A percentile compares a stretch with the other conserved stretches of the same genome.
These are phyloP conservation scores for Teratosphaeriaceae sp. DNA, from an alignment of 2,329 filamentous ascomycete species.

Conservation along the genomic window DNA sequence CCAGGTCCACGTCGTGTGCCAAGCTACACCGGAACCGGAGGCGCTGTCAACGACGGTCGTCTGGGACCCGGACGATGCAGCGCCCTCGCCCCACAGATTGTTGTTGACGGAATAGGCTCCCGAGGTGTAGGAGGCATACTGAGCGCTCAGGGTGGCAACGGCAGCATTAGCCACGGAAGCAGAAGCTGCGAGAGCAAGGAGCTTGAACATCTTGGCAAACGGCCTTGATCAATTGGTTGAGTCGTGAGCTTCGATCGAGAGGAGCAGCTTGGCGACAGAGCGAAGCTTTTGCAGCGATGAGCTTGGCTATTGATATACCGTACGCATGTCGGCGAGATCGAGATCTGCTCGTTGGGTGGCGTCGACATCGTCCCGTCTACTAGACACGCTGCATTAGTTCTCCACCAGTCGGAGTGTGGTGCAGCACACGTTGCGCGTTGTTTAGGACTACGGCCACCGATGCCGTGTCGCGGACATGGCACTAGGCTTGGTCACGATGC, in stretches of 20 bases:
- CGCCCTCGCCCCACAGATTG: slow-evolving; percentile 11
- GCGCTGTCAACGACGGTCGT: slow-evolving; percentile 6
- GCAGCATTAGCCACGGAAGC: slow-evolving; percentile 4
- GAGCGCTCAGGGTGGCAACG: not conserved
- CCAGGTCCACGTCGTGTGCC: slow-evolving; percentile 16
- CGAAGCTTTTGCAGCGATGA: not conserved
- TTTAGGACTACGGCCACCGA: too few species aligned
- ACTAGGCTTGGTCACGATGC: too few species aligned
- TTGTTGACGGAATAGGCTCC: slow-evolving; percentile 10
- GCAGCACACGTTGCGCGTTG: too few species aligned
- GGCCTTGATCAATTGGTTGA: slow-evolving; percentile 23
- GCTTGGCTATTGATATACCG: too few species aligned
- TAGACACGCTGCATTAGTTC: too few species aligned
- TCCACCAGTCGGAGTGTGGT: too few species aligned
- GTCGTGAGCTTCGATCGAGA: too few species aligned
- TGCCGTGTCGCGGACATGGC: too few species aligned
- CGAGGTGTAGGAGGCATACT: slow-evolving; percentile 4
- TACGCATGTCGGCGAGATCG: too few species aligned
- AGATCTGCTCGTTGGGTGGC: too few species aligned
- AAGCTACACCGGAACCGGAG: slow-evolving; percentile 1
- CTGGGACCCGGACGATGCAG: slow-evolving; percentile 9
- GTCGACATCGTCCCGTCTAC: too few species aligned
- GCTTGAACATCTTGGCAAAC: slow-evolving; percentile 1
- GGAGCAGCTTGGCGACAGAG: not conserved
- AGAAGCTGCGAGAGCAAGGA: slow-evolving; percentile 2